phyloP scores from a whole-genome alignment of 352 stramenopile species.

The Phytopythium aichiense region DNA sequence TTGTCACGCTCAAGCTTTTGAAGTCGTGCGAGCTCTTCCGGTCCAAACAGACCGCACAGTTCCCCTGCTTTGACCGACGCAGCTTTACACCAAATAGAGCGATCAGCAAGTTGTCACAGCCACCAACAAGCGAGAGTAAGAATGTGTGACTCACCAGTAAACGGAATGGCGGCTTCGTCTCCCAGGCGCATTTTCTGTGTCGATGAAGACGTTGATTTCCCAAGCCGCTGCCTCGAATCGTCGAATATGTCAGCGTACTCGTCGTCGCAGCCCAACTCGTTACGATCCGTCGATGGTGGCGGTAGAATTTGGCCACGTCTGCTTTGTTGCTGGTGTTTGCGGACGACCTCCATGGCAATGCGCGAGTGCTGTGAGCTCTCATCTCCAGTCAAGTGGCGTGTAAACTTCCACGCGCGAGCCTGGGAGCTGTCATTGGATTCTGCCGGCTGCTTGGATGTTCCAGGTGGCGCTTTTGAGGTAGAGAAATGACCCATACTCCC shows the following conservation, averaged over 20 bases:
- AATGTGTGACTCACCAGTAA: too few species aligned
- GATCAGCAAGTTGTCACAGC: not conserved
- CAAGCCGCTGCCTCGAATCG: not conserved
- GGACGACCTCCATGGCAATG: conserved; percentile 38
- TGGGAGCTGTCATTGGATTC: not conserved
- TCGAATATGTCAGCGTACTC: conserved; percentile 1
- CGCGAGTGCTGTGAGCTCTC: conserved; percentile 25
- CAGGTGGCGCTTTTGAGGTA: conserved; percentile 13
- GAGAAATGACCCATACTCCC: conserved; percentile 51
- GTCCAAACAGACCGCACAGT: conserved; percentile 38
- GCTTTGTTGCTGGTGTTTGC: conserved; percentile 30
- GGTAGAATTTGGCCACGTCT: conserved; percentile 13
- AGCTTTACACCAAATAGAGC: conserved; percentile 1
- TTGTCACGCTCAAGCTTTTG: conserved; percentile 9
- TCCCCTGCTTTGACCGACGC: conserved; percentile 35
- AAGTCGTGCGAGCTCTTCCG: conserved; percentile 17
- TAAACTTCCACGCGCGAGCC: conserved; percentile 44
- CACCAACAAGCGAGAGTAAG: too few species aligned
- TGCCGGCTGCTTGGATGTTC: conserved; percentile 7
- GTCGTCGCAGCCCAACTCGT: conserved; percentile 4
- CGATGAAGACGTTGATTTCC: not conserved
- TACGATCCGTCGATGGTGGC: not conserved
- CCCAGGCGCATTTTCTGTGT: not conserved
- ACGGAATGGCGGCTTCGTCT: not conserved
- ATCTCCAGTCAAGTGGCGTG: conserved; percentile 28